Evolutionary conservation across 2,329 filamentous ascomycete species (phyloP).

Genomic region (Cladobotryum mycophilum): DNA sequence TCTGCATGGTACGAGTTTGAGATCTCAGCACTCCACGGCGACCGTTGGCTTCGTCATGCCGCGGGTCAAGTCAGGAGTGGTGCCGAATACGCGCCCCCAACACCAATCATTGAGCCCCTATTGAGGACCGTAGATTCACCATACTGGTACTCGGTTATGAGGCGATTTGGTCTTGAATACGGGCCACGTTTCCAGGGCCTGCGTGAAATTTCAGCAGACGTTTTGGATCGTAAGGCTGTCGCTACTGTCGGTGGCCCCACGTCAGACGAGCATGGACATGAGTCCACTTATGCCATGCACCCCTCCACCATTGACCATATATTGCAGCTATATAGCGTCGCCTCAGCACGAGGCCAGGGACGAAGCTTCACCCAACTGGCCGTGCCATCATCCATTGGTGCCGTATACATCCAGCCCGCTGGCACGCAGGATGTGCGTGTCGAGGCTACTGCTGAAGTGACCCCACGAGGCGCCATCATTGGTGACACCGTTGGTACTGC

Average conservation of each 20-base stretch:
- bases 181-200: slow-evolving; percentile 4
- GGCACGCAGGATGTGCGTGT: neutral
- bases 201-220: neutral
- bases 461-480: neutral
- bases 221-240: neutral
- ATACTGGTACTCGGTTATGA: slow-evolving; percentile 5
- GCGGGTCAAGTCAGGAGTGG: neutral
- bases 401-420: neutral
- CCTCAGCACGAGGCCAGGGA: slow-evolving; percentile 15
- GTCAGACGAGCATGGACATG: neutral
- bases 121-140: neutral
- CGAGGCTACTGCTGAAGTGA: neutral
- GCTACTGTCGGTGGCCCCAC: neutral
- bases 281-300: slow-evolving; percentile 25
- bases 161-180: slow-evolving; percentile 8
- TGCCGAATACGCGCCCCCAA: neutral
- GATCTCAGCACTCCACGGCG: slow-evolving; percentile 6
- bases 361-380: slow-evolving; percentile 5
- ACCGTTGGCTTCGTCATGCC: slow-evolving; percentile 12
- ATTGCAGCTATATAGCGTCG: slow-evolving; percentile 25
- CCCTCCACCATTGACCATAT: slow-evolving; percentile 31
- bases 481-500: neutral
- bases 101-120: neutral
- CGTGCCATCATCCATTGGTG: neutral
- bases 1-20: slow-evolving; percentile 5